A percentile compares a stretch with the other conserved stretches of the same genome.
Evolutionary conservation across 2,329 filamentous ascomycete species (phyloP).

Genomic region (Verticillium klebahnii): DNA sequence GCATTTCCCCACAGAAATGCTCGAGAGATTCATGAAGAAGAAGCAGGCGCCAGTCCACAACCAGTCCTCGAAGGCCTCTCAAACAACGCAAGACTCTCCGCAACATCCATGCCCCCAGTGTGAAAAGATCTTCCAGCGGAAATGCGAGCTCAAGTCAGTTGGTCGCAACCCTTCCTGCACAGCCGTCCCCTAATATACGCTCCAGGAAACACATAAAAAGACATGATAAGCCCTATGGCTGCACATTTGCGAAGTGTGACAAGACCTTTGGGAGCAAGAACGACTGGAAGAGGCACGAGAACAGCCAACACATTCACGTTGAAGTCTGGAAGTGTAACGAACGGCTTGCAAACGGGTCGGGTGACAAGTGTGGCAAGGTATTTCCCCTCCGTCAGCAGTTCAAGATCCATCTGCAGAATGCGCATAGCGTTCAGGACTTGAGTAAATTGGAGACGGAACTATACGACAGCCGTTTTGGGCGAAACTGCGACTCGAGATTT

Average conservation of each 20-base stretch:
- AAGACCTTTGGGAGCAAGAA: constrained; percentile 88
- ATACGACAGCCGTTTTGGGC: constrained; percentile 55
- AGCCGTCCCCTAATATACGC: constrained; percentile 13
- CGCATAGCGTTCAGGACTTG: constrained; percentile 36
- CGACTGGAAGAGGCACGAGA: constrained; percentile 91
- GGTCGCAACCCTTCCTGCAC: no score
- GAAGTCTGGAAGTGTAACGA: constrained; percentile 69
- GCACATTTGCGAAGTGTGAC: constrained; percentile 65
- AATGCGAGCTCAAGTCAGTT: constrained; percentile 54
- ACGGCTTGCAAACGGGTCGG: constrained; percentile 6
- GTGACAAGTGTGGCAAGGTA: constrained; percentile 48
- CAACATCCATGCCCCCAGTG: constrained; percentile 23
- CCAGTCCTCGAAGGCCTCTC: not conserved
- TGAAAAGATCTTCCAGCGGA: constrained; percentile 40
- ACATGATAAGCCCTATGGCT: constrained; percentile 76
- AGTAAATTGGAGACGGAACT: constrained; percentile 36
- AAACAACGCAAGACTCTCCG: no score
- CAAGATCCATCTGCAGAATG: constrained; percentile 51
- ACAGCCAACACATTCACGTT: constrained; percentile 66
- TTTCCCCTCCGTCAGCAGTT: constrained; percentile 58
- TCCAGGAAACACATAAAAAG: constrained; percentile 78
- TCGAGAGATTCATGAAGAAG: constrained; percentile 25
- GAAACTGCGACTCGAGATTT: constrained; percentile 61
- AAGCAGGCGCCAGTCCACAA: constrained; percentile 9
- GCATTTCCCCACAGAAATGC: constrained; percentile 23